phyloP scores from a whole-genome alignment of 1,284 basidiomycete genomes.

The Leccinum fuscescens region DNA sequence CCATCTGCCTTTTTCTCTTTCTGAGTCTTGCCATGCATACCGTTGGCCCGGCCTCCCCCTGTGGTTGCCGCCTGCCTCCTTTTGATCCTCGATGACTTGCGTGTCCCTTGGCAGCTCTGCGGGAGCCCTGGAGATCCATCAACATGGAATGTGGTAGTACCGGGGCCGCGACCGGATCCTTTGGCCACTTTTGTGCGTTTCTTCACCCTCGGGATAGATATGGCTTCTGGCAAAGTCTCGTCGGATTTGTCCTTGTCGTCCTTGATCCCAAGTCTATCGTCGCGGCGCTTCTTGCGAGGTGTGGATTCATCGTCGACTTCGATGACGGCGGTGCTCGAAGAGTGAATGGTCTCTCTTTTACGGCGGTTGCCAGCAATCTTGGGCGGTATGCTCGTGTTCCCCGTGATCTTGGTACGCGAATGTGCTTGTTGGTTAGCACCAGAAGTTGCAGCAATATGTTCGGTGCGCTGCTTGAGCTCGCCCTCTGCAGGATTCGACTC shows the following conservation, averaged over 20 bases:
- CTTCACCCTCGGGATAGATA: slow-evolving; percentile 7
- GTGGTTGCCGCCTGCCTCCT: slow-evolving; percentile 5
- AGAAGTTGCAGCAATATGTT: background rate
- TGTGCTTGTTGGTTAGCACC: background rate
- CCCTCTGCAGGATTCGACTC: background rate
- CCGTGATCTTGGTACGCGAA: background rate
- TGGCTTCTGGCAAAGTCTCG: background rate
- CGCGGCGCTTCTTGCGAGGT: slow-evolving; percentile 28
- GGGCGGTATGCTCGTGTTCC: background rate
- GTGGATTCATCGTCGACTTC: slow-evolving; percentile 20
- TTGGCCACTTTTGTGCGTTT: slow-evolving; percentile 19
- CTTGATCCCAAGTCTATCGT: background rate
- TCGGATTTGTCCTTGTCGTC: slow-evolving; percentile 1
- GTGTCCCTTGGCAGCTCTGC: slow-evolving; percentile 9
- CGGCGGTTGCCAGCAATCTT: slow-evolving; percentile 29
- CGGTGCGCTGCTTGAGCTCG: background rate
- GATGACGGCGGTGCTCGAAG: slow-evolving; percentile 1
- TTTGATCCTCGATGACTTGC: slow-evolving; percentile 25
- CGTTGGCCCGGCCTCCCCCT: slow-evolving; percentile 2
- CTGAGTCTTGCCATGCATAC: slow-evolving; percentile 6
- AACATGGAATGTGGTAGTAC: slow-evolving; percentile 4
- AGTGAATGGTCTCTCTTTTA: slow-evolving; percentile 24
- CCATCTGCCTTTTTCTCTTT: slow-evolving; percentile 5
- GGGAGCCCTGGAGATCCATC: slow-evolving; percentile 13
- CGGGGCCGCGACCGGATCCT: slow-evolving; percentile 8